Base-by-base conservation (phyloP, 306 rosid genomes). In the Citrullus mucosospermus region DNA sequence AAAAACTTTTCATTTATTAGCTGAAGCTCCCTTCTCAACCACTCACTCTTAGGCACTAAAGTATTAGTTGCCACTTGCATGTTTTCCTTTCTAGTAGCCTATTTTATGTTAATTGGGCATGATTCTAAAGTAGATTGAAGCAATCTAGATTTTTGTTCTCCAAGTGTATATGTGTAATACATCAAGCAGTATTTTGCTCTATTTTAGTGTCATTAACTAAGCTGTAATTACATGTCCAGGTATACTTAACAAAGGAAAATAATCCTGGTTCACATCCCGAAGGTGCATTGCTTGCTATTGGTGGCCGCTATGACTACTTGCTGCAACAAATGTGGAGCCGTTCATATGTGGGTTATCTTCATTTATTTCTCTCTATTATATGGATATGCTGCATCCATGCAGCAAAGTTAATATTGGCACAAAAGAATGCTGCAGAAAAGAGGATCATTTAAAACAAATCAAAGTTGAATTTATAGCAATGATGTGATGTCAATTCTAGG, bases 241-340 rank as follows among this genome's bases (percentile, higher is more conserved):
- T 94, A 74, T 94, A 89, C 90, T 85, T 92, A 61, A 88, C 89
- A 85, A 92, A 89, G 89, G 94, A 90, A 82, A 90, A 85, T 83
- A 82, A 50, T 86, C 79, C 94, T 78, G 93, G 96, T 65, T 87
- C 96, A 78, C 85, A 79, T 76, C 83, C 82, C 38, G 97, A 94
- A 76, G 98, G 96, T 81, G 80, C 81, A 80, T 85, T 94, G 90
- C 89, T 93, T 78, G 93, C 97, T 82, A 88, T 87, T 78, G 98
- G 97, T 28, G 98, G 98, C 76, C 88, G 96, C 86, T 90, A 93
- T 85, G 94, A 93, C 85, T 86, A 86, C 85, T 81, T 92, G 86
- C 90, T 93, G 80, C 93, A 87, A 75, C 92, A 88, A 80, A 81
- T 88, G 86, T 88, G 94, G 96, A 85, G 84, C 80, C 86, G 46